Percentiles rank a stretch among this genome's conserved stretches.
These are phyloP conservation scores for Neocucurbitaria cava DNA, from an alignment of 2,329 filamentous ascomycete species.

Conservation along the genomic window DNA sequence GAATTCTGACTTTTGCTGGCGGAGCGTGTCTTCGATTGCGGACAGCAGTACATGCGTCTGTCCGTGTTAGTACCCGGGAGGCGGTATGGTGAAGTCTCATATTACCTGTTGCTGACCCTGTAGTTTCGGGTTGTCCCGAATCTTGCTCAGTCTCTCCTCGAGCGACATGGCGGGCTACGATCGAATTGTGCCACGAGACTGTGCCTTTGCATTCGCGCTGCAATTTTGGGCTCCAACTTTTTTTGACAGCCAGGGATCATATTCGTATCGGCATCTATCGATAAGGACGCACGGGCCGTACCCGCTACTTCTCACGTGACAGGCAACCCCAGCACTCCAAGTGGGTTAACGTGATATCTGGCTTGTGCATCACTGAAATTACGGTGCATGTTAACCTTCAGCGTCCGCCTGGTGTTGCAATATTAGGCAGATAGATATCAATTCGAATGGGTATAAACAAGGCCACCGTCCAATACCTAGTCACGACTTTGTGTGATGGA, in stretches of 20 bases:
- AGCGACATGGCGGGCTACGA: conserved; percentile 61
- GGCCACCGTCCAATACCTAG: conserved; percentile 10
- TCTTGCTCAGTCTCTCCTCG: conserved; percentile 94
- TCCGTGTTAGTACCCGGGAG: conserved; percentile 18
- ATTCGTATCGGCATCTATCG: conserved; percentile 20
- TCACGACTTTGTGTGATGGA: conserved; percentile 5
- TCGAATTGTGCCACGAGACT: conserved; percentile 19
- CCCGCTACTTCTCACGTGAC: background rate
- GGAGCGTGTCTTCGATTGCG: conserved; percentile 90
- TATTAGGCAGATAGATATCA: background rate
- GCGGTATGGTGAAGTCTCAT: conserved; percentile 9
- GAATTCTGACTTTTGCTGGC: conserved; percentile 81
- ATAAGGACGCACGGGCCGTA: conserved; percentile 12
- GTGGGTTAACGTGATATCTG: background rate
- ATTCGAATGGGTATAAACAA: conserved; percentile 17
- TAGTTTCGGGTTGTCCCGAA: conserved; percentile 87
- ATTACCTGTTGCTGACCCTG: conserved; percentile 91
- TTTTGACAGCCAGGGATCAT: conserved; percentile 18
- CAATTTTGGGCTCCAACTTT: conserved; percentile 22
- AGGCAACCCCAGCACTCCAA: too few relatives aligned
- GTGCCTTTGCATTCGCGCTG: conserved; percentile 1
- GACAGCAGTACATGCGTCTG: conserved; percentile 86
- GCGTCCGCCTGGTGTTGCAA: background rate
- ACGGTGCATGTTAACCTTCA: background rate
- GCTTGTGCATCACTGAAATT: background rate